These are phyloP conservation scores for Fusarium sp. DNA, from an alignment of 2,329 filamentous ascomycete species.

Conservation along the genomic window DNA sequence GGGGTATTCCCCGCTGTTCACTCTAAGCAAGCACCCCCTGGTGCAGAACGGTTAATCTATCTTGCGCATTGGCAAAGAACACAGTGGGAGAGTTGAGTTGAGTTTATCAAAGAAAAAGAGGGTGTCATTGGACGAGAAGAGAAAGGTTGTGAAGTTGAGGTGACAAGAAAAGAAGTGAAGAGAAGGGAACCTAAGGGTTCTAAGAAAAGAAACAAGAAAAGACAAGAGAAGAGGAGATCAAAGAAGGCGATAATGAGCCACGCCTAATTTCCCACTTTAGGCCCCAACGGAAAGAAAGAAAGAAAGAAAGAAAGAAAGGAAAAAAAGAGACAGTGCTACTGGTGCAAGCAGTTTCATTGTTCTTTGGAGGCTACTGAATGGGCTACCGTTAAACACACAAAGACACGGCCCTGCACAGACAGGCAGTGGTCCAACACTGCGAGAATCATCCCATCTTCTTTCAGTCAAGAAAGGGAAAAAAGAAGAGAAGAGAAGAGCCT, in stretches of 20 bases:
- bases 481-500: neutral
- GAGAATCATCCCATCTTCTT: slow-evolving; percentile 27
- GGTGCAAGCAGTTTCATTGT: slow-evolving; percentile 42
- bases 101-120: slow-evolving; percentile 6
- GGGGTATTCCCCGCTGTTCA: slow-evolving; percentile 26
- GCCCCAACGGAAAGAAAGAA: slow-evolving; percentile 30
- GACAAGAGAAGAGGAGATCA: slow-evolving; percentile 23
- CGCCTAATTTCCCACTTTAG: slow-evolving; percentile 31
- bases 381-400: slow-evolving; percentile 34
- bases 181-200: neutral
- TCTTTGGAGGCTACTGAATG: slow-evolving; percentile 37
- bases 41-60: slow-evolving; percentile 26
- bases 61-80: slow-evolving; percentile 21
- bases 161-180: slow-evolving; percentile 8
- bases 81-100: slow-evolving; percentile 18
- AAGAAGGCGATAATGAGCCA: slow-evolving; percentile 40
- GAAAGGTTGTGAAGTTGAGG: neutral
- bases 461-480: slow-evolving; percentile 20
- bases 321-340: slow-evolving; percentile 15
- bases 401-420: slow-evolving; percentile 39
- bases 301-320: neutral
- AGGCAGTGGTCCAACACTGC: slow-evolving; percentile 32
- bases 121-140: neutral
- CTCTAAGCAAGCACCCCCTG: slow-evolving; percentile 6
- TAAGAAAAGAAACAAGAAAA: slow-evolving; percentile 7